Conservation (phyloP, 192 early-diverging fungal genomes). For the Coemansia sp. region DNA sequence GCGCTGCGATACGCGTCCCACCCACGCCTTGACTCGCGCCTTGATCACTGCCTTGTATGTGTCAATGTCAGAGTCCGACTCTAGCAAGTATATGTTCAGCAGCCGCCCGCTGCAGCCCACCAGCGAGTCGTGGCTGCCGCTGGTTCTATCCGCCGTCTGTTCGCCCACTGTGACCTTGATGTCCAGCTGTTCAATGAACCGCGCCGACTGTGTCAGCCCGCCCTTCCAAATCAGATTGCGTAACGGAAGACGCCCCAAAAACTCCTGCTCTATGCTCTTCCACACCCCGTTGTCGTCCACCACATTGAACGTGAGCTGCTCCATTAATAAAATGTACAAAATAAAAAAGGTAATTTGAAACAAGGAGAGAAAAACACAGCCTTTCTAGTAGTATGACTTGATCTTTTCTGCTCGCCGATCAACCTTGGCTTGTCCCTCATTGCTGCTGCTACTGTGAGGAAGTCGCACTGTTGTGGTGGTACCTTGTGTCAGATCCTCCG, state of each 20-base stretch:
- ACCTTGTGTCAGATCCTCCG: background rate
- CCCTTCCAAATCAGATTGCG: constrained; percentile 78
- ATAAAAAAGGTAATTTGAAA: constrained; percentile 9
- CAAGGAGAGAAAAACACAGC: background rate
- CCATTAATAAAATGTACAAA: constrained; percentile 7
- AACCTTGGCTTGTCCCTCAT: background rate
- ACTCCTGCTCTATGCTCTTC: constrained; percentile 62
- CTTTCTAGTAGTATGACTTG: constrained; percentile 38
- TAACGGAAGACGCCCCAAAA: constrained; percentile 70
- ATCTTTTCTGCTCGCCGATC: constrained; percentile 48
- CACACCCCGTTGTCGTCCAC: constrained; percentile 50
- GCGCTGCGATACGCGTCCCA: constrained; percentile 12
- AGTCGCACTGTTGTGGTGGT: background rate
- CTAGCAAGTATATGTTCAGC: constrained; percentile 30
- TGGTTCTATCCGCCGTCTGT: background rate
- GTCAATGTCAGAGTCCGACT: constrained; percentile 31
- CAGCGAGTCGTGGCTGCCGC: constrained; percentile 38
- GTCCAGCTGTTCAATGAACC: constrained; percentile 60
- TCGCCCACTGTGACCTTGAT: constrained; percentile 53
- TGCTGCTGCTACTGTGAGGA: no score
- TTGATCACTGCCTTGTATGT: constrained; percentile 42
- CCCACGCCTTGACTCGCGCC: constrained; percentile 43
- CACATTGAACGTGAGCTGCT: constrained; percentile 21
- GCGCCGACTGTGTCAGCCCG: constrained; percentile 59
- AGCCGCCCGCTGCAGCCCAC: constrained; percentile 11